Evolutionary conservation across 2,329 filamentous ascomycete species (phyloP).

Genomic region (Fusarium globosum): DNA sequence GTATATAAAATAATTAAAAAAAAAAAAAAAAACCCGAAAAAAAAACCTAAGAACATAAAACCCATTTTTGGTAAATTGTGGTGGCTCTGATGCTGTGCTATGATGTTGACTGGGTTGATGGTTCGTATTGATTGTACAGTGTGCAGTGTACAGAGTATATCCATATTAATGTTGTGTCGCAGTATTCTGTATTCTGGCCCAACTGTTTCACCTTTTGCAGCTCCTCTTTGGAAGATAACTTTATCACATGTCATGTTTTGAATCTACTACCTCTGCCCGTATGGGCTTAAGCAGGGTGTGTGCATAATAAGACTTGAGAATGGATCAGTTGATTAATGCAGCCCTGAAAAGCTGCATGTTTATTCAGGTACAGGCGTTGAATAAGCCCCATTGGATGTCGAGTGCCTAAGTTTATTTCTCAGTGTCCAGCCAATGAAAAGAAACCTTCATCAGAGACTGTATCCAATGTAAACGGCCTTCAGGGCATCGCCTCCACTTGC

Average conservation of each 20-base stretch:
- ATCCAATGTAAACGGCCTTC: constrained; percentile 9
- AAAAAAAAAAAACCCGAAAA: not conserved
- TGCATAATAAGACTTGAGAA: constrained; percentile 11
- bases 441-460: not conserved
- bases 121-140: not conserved
- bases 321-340: constrained; percentile 19
- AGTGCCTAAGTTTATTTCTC: not conserved
- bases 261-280: not conserved
- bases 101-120: not conserved
- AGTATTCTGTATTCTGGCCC: not conserved
- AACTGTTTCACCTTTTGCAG: not conserved
- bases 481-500: constrained; percentile 26
- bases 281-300: not conserved
- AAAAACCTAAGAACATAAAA: not conserved
- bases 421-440: constrained; percentile 19
- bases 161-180: not conserved
- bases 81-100: not conserved
- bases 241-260: not conserved
- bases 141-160: not conserved
- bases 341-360: constrained; percentile 9
- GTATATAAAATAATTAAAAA: not conserved
- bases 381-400: not conserved
- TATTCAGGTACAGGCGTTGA: constrained; percentile 4
- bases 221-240: not conserved
- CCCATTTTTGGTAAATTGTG: not conserved